Evolutionary conservation across 345 rosid genomes (phyloP).

Genomic region (Streptanthus diversifolius): DNA sequence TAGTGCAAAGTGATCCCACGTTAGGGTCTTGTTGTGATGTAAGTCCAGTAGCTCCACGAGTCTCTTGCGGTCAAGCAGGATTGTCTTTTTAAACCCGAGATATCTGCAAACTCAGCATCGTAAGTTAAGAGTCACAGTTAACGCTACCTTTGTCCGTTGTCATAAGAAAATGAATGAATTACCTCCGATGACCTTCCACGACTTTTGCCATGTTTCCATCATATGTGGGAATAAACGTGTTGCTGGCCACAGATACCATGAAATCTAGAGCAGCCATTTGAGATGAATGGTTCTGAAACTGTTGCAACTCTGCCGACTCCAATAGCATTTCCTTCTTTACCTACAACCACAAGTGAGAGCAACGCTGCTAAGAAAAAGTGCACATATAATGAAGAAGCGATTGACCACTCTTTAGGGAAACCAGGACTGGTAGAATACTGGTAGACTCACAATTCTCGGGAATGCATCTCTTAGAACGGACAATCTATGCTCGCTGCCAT

Average conservation of each 20-base stretch:
- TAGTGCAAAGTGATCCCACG: constrained; percentile 59
- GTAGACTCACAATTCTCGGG: constrained; percentile 77
- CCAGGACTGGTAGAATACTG: constrained; percentile 34
- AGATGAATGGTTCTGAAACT: constrained; percentile 92
- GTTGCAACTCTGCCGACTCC: constrained; percentile 66
- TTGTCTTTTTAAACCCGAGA: constrained; percentile 74
- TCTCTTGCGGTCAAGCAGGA: constrained; percentile 69
- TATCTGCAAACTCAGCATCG: constrained; percentile 43
- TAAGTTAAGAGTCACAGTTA: background rate
- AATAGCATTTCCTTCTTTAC: constrained; percentile 84
- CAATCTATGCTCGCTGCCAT: constrained; percentile 77
- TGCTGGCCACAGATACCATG: constrained; percentile 87
- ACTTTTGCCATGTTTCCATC: constrained; percentile 99
- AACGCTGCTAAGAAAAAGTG: constrained; percentile 23
- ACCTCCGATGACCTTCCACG: constrained; percentile 99
- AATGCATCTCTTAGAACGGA: constrained; percentile 72
- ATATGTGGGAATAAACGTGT: constrained; percentile 85
- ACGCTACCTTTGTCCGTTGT: background rate
- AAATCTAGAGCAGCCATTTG: constrained; percentile 99
- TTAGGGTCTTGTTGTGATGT: constrained; percentile 68
- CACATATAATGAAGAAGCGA: background rate
- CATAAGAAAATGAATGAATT: constrained; percentile 13
- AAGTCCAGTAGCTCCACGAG: constrained; percentile 70
- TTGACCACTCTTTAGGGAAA: background rate
- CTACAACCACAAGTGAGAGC: constrained; percentile 42